These are phyloP conservation scores for Penicillium sp. DNA, from an alignment of 2,329 filamentous ascomycete genomes.

Conservation along the genomic window DNA sequence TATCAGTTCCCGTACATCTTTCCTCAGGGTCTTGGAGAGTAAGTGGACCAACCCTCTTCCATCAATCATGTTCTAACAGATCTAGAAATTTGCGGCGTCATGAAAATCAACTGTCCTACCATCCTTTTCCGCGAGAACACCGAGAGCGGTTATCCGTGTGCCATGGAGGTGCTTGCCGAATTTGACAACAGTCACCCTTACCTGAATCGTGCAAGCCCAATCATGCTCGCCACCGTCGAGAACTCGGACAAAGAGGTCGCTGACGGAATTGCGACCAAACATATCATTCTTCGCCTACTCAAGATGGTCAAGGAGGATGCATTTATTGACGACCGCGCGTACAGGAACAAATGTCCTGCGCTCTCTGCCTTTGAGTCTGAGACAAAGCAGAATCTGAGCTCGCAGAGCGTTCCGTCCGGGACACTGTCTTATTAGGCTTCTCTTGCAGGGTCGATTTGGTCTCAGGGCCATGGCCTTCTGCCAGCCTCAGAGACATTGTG, in stretches of 20 bases:
- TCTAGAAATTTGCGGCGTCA: slow-evolving; percentile 12
- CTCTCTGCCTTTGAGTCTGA: background rate
- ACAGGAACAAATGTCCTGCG: background rate
- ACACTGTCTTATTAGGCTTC: background rate
- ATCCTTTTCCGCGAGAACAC: background rate
- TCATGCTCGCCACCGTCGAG: slow-evolving; percentile 20
- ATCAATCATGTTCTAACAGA: background rate
- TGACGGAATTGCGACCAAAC: slow-evolving; percentile 26
- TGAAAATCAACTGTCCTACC: background rate
- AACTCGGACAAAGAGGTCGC: slow-evolving; percentile 10
- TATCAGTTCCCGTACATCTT: background rate
- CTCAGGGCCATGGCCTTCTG: too few species aligned
- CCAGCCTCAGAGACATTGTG: too few species aligned
- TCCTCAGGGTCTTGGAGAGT: slow-evolving; percentile 7
- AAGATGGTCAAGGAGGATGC: slow-evolving; percentile 32
- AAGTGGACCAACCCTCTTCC: background rate
- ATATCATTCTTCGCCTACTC: slow-evolving; percentile 32
- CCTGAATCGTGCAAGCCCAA: slow-evolving; percentile 27
- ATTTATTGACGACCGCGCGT: slow-evolving; percentile 7
- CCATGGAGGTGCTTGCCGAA: background rate
- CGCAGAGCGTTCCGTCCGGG: background rate
- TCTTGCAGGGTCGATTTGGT: background rate
- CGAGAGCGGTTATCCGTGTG: background rate
- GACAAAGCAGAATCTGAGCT: background rate
- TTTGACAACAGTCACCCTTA: slow-evolving; percentile 3